Evolutionary conservation across 164 flowering plant species (phyloP).

Genomic region (Nymphaea colorata): DNA sequence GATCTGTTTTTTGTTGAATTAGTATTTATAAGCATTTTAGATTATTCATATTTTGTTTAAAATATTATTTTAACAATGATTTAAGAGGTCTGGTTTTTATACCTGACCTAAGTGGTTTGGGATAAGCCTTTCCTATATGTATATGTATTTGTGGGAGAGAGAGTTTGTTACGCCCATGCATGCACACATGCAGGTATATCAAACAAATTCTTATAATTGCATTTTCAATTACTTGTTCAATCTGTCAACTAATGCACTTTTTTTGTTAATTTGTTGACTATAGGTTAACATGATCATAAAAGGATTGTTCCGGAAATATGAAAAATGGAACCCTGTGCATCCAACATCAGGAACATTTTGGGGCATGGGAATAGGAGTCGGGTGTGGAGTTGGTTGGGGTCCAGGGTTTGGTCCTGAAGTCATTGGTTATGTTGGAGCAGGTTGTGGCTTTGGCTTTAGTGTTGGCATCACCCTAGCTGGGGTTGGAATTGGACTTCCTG

Average conservation of each 20-base stretch:
- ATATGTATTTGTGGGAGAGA: no score
- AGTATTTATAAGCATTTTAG: no score
- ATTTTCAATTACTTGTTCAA: background rate
- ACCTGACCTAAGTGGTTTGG: no score
- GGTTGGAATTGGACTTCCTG: slow-evolving; percentile 88
- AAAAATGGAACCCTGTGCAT: slow-evolving; percentile 97
- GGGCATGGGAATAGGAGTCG: slow-evolving; percentile 95
- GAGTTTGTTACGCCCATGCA: no score
- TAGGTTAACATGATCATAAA: slow-evolving; percentile 82
- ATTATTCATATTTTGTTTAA: no score
- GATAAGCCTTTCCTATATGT: no score
- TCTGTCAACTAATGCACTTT: background rate
- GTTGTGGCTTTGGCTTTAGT: slow-evolving; percentile 87
- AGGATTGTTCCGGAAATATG: slow-evolving; percentile 71
- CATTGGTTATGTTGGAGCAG: slow-evolving; percentile 90
- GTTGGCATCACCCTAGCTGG: slow-evolving; percentile 85
- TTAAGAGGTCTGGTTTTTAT: no score
- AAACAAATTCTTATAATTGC: background rate
- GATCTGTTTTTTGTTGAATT: no score
- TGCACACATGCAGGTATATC: no score
- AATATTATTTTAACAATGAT: no score
- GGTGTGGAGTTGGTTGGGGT: slow-evolving; percentile 98
- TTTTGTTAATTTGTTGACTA: background rate
- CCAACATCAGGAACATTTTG: slow-evolving; percentile 90
- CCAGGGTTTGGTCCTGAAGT: slow-evolving; percentile 98